Base-by-base conservation (phyloP, 108 stramenopile species). In the Licmophora abbreviata region DNA sequence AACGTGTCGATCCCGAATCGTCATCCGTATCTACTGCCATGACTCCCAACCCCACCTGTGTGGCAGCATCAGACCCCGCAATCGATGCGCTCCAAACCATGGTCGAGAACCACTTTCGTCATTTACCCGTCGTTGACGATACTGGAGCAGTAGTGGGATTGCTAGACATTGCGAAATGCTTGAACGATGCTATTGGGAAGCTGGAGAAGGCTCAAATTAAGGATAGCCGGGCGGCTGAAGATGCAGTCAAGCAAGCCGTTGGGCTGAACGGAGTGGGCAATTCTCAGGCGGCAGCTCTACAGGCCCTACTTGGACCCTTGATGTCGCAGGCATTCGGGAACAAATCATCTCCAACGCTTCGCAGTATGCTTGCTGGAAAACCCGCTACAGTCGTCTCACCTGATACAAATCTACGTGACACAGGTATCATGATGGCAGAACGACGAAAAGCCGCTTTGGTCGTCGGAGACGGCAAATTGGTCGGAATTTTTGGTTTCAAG, bases 101-200 rank as follows among this genome's bases (percentile, higher is more conserved):
- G 97, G 81, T 96, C 36, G 91, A 95, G 61, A 92, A 93, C 59
- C 78, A 66, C 44, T 94, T 96, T 65, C 78, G 94, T n/a, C 94
- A 95, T 54, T 59, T 95, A 30, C 94, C 94, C 32, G 95, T 93
- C 21, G 69, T 83, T 8, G 85, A 88, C 44, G 68, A 74, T 30
- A 71, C 56, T 41, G 92, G 87, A 0, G 69, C 79, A 23, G 81
- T 94, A 8, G 83, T 86, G 27, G 95, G 95, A 1, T 53, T 94
- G 35, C 66, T 96, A 40, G 93, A 93, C 52, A 96, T 96, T 43
- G 93, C 92, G 1, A 94, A 93, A 59, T 94, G 93, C 46, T 63
- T 96, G 53, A 91, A 92, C 58, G 93, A 93, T 73, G 95, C 93
- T 1, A 88, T 96, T 41, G 56, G 70, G 7, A 78, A 92, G 49